Percentiles rank a stretch among this genome's conserved stretches.
phyloP scores from a whole-genome alignment of 169 alveolate genomes.

The Eimeria brunetti region DNA sequence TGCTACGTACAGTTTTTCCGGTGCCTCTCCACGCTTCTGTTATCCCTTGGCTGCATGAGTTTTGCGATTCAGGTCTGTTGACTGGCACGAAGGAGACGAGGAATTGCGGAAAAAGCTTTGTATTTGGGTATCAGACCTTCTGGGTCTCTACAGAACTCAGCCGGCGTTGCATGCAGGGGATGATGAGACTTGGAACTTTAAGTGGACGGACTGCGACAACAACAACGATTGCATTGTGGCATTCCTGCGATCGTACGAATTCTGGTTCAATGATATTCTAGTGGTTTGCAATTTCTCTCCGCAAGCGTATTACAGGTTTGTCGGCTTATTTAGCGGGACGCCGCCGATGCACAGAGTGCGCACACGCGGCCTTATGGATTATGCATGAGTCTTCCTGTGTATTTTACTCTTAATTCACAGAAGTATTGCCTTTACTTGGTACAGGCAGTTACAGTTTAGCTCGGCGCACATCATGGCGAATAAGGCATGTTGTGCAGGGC shows the following conservation, averaged over 20 bases:
- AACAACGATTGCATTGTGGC: constrained; percentile 85
- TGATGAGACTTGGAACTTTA: constrained; percentile 86
- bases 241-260: constrained; percentile 83
- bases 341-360: neutral
- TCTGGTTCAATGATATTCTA: constrained; percentile 85
- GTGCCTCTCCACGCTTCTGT: neutral
- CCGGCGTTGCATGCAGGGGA: constrained; percentile 87
- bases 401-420: neutral
- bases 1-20: neutral
- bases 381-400: neutral
- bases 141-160: constrained; percentile 81
- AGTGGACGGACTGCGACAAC: constrained; percentile 88
- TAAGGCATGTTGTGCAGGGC: neutral
- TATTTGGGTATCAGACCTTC: constrained; percentile 84
- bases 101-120: constrained; percentile 84
- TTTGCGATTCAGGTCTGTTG: constrained; percentile 82
- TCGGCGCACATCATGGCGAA: neutral
- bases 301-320: constrained; percentile 79
- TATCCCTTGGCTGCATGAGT: neutral
- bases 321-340: neutral
- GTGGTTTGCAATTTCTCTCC: constrained; percentile 85
- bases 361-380: neutral
- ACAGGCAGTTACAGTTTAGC: neutral
- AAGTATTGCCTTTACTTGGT: neutral
- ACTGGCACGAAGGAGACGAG: constrained; percentile 88